These are phyloP conservation scores for Auriculariales sp. DNA, from an alignment of 768 basidiomycete genomes.

Conservation along the genomic window DNA sequence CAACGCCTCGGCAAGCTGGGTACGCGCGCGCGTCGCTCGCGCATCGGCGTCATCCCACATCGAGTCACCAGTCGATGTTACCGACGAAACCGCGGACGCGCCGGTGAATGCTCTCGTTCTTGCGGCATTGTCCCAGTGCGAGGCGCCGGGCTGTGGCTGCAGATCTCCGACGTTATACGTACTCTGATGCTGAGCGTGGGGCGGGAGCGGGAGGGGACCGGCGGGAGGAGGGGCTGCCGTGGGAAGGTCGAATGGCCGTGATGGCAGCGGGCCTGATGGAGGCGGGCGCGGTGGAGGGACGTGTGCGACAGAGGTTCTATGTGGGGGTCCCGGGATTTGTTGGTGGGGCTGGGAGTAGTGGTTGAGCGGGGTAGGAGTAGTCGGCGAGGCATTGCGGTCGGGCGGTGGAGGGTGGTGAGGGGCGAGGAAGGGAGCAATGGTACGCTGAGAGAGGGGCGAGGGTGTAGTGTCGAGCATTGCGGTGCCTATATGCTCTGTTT, in stretches of 20 bases:
- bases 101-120: too few relatives aligned
- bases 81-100: too few relatives aligned
- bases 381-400: not conserved
- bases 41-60: too few relatives aligned
- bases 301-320: constrained; percentile 6
- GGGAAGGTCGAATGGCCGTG: constrained; percentile 5
- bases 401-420: not conserved
- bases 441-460: constrained; percentile 16
- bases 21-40: too few relatives aligned
- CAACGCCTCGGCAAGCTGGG: too few relatives aligned
- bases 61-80: too few relatives aligned
- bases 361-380: constrained; percentile 4
- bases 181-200: too few relatives aligned
- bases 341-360: not conserved
- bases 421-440: constrained; percentile 7
- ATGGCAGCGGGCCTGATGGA: constrained; percentile 9
- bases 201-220: constrained; percentile 23
- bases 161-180: too few relatives aligned
- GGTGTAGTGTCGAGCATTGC: constrained; percentile 27
- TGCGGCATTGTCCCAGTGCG: too few relatives aligned
- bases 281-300: constrained; percentile 12
- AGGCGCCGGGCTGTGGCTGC: too few relatives aligned
- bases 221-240: constrained; percentile 5
- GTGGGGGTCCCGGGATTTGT: not conserved
- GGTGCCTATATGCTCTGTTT: constrained; percentile 29